These are phyloP conservation scores for Salix arbutifolia DNA, from an alignment of 345 rosid species.

Conservation along the genomic window DNA sequence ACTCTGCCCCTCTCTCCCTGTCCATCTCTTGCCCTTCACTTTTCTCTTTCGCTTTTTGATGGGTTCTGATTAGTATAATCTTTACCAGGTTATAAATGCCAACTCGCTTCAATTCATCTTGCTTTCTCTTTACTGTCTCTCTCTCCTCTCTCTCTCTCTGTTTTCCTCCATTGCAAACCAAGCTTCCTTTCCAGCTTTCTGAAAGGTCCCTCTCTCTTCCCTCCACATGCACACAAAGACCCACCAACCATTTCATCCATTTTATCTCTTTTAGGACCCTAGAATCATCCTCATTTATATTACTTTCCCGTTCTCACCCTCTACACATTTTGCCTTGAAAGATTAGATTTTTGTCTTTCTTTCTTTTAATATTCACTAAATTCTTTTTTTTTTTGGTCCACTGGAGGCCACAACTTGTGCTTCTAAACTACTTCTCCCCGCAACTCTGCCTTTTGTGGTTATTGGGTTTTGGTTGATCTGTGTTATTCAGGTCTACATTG, in stretches of 20 bases:
- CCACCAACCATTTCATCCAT: conserved; percentile 56
- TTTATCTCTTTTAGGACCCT: neutral
- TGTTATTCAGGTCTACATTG: conserved; percentile 40
- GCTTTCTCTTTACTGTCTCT: conserved; percentile 43
- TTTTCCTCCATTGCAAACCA: conserved; percentile 90
- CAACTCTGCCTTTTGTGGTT: conserved; percentile 17
- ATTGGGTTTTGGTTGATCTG: conserved; percentile 26
- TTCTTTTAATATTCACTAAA: conserved; percentile 8
- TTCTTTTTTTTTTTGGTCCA: conserved; percentile 6
- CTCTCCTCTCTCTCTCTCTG: conserved; percentile 27
- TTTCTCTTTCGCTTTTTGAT: neutral
- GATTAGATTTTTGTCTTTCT: conserved; percentile 37
- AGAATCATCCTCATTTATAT: neutral
- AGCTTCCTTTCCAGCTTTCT: conserved; percentile 66
- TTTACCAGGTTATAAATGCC: conserved; percentile 42
- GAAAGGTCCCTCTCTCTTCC: conserved; percentile 28
- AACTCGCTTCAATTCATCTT: conserved; percentile 23
- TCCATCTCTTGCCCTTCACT: neutral
- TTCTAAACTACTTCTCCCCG: conserved; percentile 37
- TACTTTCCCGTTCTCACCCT: neutral
- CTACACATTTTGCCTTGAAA: conserved; percentile 31
- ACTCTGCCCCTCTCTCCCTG: conserved; percentile 3
- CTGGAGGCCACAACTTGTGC: conserved; percentile 28
- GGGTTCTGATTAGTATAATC: neutral
- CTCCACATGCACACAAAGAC: conserved; percentile 22